These are phyloP conservation scores for Vitis rotundifolia DNA, from an alignment of 164 flowering plant species.

Conservation along the genomic window DNA sequence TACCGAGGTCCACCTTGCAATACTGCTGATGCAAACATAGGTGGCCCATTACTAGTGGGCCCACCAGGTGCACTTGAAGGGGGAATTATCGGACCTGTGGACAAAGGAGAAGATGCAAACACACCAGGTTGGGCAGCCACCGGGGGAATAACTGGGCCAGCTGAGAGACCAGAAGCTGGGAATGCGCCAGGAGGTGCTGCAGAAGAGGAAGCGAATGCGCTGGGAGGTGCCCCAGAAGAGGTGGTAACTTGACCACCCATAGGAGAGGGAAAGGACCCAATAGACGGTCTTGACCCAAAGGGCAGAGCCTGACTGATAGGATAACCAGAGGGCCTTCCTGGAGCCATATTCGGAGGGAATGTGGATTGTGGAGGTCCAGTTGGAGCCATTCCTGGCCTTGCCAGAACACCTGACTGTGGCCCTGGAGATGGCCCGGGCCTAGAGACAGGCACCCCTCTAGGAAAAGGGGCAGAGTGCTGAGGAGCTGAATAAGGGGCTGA, in stretches of 20 bases:
- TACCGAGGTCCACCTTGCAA: constrained; percentile 39
- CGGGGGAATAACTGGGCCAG: constrained; percentile 25
- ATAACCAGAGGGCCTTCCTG: constrained; percentile 53
- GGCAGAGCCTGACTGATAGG: constrained; percentile 49
- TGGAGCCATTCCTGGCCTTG: constrained; percentile 31
- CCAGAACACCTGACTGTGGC: constrained; percentile 31
- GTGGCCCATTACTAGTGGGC: constrained; percentile 62
- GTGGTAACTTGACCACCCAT: constrained; percentile 12
- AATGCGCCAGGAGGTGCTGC: constrained; percentile 14
- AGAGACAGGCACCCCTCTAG: constrained; percentile 17
- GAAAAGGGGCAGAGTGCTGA: no score
- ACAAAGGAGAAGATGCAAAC: constrained; percentile 31
- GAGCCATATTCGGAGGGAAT: constrained; percentile 34
- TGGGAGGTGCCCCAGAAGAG: constrained; percentile 12
- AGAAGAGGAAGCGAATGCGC: constrained; percentile 7
- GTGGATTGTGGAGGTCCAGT: constrained; percentile 34
- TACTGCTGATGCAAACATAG: constrained; percentile 31
- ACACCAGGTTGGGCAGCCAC: constrained; percentile 29
- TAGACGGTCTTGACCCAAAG: constrained; percentile 50
- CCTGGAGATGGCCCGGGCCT: constrained; percentile 27
- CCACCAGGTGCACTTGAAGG: constrained; percentile 33
- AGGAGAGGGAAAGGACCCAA: constrained; percentile 24
- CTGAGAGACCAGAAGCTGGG: constrained; percentile 11
- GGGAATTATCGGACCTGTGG: constrained; percentile 32
- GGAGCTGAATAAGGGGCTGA: constrained; percentile 9